Base-by-base conservation (phyloP, 257 asterid species). In the Solanum pimpinellifolium region DNA sequence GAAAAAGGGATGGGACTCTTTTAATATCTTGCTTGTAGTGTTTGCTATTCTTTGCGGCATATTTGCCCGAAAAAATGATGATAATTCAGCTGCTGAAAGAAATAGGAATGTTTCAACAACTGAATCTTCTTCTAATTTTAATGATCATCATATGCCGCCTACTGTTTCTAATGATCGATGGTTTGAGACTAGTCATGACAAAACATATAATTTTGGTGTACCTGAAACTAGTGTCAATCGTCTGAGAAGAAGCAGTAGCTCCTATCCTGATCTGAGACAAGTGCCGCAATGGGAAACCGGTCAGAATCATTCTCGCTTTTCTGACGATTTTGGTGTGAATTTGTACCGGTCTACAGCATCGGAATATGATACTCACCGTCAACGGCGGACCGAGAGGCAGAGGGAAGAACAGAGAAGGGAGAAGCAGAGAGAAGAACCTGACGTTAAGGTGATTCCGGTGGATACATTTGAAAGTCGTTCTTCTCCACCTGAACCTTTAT, bases 41-140 rank as follows among this genome's bases (percentile, higher is more conserved):
- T 94, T 95, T 37, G 98, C 98, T 8, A 87, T 96, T 87, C 91
- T 96, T 16, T 95, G 95, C 86, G 98, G 99, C n/a, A 89, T 95
- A 86, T 96, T 95, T 18, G 93, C 96, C 11, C 89, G 92, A 12
- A 89, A 92, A 84, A 93, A 95, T 81, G 99, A 93, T 4, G 98
- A 94, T 7, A 87, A 14, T 78, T 70, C 90, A 37, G 9, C 91
- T 0, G 92, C 33, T 47, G 87, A 35, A 35, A 29, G 31, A 81
- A 81, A 18, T 31, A 81, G 46, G 59, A 81, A 9, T 29, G 85
- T 29, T 47, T 80, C 85, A 13, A 56, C 68, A 27, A 47, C 56
- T 14, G 86, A 86, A 0, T 27, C 81, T 52, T 27, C 81, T 52
- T 86, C 72, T 89, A 49, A 78, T n/a, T 65, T 33, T 41, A 41